These are phyloP conservation scores for Alternaria sp. DNA, from an alignment of 2,329 filamentous ascomycete genomes.

Conservation along the genomic window DNA sequence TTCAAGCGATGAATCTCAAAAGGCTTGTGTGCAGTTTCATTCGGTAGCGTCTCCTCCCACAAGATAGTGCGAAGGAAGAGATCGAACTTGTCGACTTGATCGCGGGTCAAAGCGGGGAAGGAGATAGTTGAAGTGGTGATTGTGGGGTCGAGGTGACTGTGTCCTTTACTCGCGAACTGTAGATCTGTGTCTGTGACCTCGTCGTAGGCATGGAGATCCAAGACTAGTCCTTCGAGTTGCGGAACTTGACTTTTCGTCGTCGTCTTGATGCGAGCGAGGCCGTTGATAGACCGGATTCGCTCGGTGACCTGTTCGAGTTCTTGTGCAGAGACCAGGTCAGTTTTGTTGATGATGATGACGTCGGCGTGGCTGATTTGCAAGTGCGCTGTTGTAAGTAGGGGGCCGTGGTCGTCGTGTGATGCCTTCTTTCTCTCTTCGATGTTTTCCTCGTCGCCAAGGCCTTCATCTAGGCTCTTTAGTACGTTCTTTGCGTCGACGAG, in stretches of 20 bases:
- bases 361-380: slow-evolving; percentile 97
- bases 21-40: slow-evolving; percentile 20
- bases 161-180: slow-evolving; percentile 75
- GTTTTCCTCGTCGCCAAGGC: slow-evolving; percentile 52
- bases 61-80: slow-evolving; percentile 81
- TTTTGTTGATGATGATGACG: slow-evolving; percentile 92
- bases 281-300: slow-evolving; percentile 85
- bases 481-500: slow-evolving; percentile 96
- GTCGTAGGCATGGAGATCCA: slow-evolving; percentile 94
- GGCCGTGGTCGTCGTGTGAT: slow-evolving; percentile 60
- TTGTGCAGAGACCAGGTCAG: slow-evolving; percentile 75
- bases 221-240: slow-evolving; percentile 79
- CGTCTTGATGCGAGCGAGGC: slow-evolving; percentile 80
- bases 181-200: slow-evolving; percentile 70
- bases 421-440: slow-evolving; percentile 56
- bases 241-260: slow-evolving; percentile 83
- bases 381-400: slow-evolving; percentile 87
- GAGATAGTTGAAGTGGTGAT: slow-evolving; percentile 83
- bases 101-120: slow-evolving; percentile 64
- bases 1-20: slow-evolving; percentile 92
- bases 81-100: slow-evolving; percentile 71
- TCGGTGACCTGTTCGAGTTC: slow-evolving; percentile 73
- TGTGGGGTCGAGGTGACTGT: slow-evolving; percentile 88
- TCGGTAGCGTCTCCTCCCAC: slow-evolving; percentile 76
- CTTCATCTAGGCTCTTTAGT: slow-evolving; percentile 78